Conservation (phyloP, 768 basidiomycete genomes). For the Hericium erinaceus region DNA sequence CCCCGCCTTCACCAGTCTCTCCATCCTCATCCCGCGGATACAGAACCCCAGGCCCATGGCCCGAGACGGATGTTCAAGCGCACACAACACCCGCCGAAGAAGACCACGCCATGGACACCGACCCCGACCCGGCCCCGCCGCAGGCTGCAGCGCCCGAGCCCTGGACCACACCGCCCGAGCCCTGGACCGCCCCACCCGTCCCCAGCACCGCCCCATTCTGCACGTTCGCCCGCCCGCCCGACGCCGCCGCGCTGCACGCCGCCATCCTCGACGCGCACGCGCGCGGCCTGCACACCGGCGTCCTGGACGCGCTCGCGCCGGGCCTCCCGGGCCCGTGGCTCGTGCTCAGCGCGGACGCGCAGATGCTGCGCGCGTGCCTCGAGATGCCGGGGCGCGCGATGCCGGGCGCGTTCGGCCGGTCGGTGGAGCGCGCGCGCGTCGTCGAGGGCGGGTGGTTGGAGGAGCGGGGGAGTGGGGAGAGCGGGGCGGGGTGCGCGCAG, state of each 20-base stretch:
- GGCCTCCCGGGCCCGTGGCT: not conserved
- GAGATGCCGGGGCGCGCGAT: not conserved
- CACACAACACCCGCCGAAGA: no score
- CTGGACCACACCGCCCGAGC: no score
- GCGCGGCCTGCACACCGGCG: not conserved
- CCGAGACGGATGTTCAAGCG: no score
- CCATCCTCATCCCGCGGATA: no score
- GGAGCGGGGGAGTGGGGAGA: slow-evolving; percentile 7
- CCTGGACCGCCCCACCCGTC: not conserved
- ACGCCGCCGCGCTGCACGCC: not conserved
- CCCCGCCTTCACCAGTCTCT: no score
- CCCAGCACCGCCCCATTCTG: not conserved
- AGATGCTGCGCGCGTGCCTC: not conserved
- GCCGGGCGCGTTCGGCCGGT: not conserved
- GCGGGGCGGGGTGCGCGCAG: not conserved
- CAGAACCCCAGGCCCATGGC: no score
- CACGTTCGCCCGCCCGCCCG: not conserved
- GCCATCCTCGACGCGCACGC: not conserved
- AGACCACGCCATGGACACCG: not conserved
- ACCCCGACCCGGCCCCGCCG: not conserved
- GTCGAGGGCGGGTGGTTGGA: slow-evolving; percentile 9
- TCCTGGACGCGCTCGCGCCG: not conserved
- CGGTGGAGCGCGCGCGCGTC: not conserved
- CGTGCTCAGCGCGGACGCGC: not conserved
- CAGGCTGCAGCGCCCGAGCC: not conserved